These are phyloP conservation scores for Austroboletus eburneus DNA, from an alignment of 768 basidiomycete genomes.

Conservation along the genomic window DNA sequence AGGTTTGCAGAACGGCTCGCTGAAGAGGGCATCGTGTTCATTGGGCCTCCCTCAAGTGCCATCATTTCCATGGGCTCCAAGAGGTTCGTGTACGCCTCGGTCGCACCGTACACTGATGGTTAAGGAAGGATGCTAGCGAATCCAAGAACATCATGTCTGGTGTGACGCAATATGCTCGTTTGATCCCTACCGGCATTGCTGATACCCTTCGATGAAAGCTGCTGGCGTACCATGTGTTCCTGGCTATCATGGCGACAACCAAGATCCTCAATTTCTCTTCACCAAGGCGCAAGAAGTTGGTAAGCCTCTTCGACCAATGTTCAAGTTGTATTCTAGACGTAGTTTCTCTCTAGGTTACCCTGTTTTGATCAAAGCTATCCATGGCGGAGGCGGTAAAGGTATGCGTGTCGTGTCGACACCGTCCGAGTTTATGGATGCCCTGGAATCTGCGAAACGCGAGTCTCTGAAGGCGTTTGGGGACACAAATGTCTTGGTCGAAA, in stretches of 20 bases:
- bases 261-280: slow-evolving; percentile 68
- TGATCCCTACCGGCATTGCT: not conserved
- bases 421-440: slow-evolving; percentile 72
- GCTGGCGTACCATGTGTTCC: slow-evolving; percentile 93
- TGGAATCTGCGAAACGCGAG: slow-evolving; percentile 87
- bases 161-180: slow-evolving; percentile 29
- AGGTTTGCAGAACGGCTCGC: slow-evolving; percentile 70
- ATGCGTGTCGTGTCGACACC: slow-evolving; percentile 77
- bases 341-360: slow-evolving; percentile 60
- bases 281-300: slow-evolving; percentile 71
- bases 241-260: slow-evolving; percentile 85
- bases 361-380: slow-evolving; percentile 93
- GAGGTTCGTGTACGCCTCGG: slow-evolving; percentile 46
- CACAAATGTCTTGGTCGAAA: slow-evolving; percentile 82
- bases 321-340: not conserved
- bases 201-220: slow-evolving; percentile 38
- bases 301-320: slow-evolving; percentile 16
- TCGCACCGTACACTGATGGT: not conserved
- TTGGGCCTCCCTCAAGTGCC: slow-evolving; percentile 84
- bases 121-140: slow-evolving; percentile 48
- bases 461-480: slow-evolving; percentile 86
- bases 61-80: slow-evolving; percentile 96
- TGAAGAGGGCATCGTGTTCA: slow-evolving; percentile 81
- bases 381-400: slow-evolving; percentile 94
- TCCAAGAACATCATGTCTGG: slow-evolving; percentile 93